A percentile compares a stretch with the other conserved stretches of the same genome.
These are phyloP conservation scores for Bipolaris sorokiniana DNA, from an alignment of 2,329 filamentous ascomycete genomes.

Conservation along the genomic window DNA sequence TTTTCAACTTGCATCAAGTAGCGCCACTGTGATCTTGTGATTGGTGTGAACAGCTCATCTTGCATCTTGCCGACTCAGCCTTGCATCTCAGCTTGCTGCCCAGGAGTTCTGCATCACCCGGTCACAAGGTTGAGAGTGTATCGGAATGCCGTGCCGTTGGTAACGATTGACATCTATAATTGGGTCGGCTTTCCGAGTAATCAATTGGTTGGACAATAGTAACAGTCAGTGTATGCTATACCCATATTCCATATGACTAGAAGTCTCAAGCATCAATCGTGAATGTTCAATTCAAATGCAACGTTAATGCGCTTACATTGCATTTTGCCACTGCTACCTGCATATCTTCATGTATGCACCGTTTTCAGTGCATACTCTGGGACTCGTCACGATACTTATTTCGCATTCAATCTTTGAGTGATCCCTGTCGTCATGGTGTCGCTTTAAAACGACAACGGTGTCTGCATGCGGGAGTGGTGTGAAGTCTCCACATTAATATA, in stretches of 20 bases:
- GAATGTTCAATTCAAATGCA: too few species aligned
- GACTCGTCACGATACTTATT: neutral
- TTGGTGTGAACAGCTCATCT: neutral
- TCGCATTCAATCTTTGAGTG: neutral
- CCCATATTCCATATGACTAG: neutral
- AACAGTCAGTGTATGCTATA: neutral
- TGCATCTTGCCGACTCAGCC: neutral
- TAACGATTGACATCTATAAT: neutral
- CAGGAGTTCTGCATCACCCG: neutral
- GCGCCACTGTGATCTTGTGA: neutral
- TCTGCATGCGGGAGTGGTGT: neutral
- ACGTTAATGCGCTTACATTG: neutral
- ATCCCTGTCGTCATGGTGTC: neutral
- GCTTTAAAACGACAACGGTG: neutral
- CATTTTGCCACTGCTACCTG: neutral
- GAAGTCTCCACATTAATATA: neutral
- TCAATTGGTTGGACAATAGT: neutral
- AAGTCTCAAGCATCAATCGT: neutral
- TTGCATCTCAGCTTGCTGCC: neutral
- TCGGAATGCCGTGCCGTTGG: neutral
- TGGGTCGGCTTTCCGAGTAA: too few species aligned
- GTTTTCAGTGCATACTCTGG: neutral
- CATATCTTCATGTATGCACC: neutral
- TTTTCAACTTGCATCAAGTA: neutral
- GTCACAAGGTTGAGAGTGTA: neutral